Evolutionary conservation across 257 asterid species (phyloP), one percentile per base, ranked within the genome.

Genomic region (Fraxinus pennsylvanica): DNA sequence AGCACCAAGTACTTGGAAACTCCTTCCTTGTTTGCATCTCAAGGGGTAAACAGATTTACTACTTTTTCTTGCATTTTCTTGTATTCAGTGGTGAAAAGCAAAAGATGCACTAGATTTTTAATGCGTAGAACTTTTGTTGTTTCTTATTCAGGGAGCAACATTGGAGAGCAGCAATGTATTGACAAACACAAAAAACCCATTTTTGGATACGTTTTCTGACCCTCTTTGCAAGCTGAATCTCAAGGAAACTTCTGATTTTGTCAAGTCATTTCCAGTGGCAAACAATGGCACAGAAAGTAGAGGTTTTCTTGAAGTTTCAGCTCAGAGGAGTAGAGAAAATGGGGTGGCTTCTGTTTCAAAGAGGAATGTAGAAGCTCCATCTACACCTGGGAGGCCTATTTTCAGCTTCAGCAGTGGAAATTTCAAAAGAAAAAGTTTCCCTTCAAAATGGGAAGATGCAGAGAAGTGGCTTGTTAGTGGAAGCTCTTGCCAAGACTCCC

Each of bases 391-490:
- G 33, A 92, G 99, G 89, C 99, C 99, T 27, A 73, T 95, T 83
- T 93, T 95, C 91, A 90, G 96, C 80, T 95, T 95, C 76, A 95
- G 94, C 81, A 89, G 81, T 79, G 94, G 93, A 13, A 88, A 76
- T 80, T 79, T 89, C 65, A 65, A 92, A 73, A 93, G 92, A 81
- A 95, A 91, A 68, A 75, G 83, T 19, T 86, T 90, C 29, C 97
- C 99, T 79, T 95, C 99, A 2, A 95, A 95, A 77, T 95, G 99
- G 99, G 98, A 95, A 76, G 98, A 95, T 86, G 99, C 99, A n/a
- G 97, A 95, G 68, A 95, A 95, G 80, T 95, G 99, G 99, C 90
- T 95, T 79, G 87, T 86, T 12, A 85, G 87, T 83, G 94, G 94
- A 70, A 84, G 82, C 66, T 85, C 92, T 81, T 87, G 86, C 82